A percentile compares a stretch with the other conserved stretches of the same genome.
Evolutionary conservation across 768 basidiomycete species (phyloP).

Genomic region (Cystobasidium ongulense): DNA sequence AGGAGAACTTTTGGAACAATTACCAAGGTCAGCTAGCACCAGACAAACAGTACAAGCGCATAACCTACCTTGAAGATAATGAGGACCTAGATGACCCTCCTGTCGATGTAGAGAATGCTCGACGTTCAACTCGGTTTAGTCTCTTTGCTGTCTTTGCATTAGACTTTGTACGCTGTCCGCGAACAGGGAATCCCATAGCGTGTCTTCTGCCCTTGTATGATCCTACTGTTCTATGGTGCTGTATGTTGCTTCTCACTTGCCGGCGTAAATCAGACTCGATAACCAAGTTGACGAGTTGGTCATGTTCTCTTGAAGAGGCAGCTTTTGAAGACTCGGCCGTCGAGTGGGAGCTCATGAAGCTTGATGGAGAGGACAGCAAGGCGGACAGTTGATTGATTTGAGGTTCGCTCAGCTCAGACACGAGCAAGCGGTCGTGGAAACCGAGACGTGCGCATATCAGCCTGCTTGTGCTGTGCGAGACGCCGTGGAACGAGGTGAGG

Average conservation of each 20-base stretch:
- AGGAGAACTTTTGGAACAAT: background rate
- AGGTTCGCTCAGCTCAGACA: constrained; percentile 69
- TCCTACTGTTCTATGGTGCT: constrained; percentile 85
- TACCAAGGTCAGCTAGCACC: background rate
- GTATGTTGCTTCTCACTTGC: constrained; percentile 79
- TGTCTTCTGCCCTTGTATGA: constrained; percentile 88
- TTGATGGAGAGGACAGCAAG: constrained; percentile 78
- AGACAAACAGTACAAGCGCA: too few relatives aligned
- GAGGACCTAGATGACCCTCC: background rate
- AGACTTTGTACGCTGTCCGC: constrained; percentile 84
- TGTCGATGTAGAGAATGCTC: constrained; percentile 44
- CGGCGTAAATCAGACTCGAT: constrained; percentile 80
- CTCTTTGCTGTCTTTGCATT: constrained; percentile 85
- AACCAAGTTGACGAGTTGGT: constrained; percentile 65
- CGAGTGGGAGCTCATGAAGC: constrained; percentile 48
- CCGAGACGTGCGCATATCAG: constrained; percentile 84
- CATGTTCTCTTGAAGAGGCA: constrained; percentile 46
- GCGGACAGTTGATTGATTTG: constrained; percentile 90
- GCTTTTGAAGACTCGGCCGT: constrained; percentile 46
- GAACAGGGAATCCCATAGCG: constrained; percentile 83
- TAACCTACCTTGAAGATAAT: background rate
- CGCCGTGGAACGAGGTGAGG: constrained; percentile 80
- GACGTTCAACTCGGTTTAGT: constrained; percentile 74
- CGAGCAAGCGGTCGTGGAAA: constrained; percentile 74
- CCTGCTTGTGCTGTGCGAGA: constrained; percentile 65